phyloP scores from a whole-genome alignment of 768 basidiomycete species.

The Auricularia sp. region DNA sequence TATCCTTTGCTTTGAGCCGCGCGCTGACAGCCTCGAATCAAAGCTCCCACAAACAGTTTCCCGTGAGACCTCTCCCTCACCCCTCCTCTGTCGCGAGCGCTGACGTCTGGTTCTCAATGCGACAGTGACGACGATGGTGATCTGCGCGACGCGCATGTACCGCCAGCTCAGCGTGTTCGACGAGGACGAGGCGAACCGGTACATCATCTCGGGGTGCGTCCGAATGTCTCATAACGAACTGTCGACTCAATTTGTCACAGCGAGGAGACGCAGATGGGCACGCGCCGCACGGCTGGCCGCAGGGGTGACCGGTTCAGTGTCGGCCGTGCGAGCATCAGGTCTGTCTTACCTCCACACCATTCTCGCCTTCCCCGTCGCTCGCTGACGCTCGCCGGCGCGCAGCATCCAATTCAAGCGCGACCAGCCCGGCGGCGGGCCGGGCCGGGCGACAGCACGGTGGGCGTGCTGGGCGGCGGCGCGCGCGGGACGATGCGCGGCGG shows the following conservation, averaged over 20 bases:
- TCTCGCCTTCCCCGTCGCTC: too few relatives aligned
- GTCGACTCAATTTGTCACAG: too few relatives aligned
- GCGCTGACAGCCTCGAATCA: too few relatives aligned
- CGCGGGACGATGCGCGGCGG: too few relatives aligned
- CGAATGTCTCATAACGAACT: too few relatives aligned
- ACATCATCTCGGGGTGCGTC: conserved; percentile 29
- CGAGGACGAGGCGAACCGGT: conserved; percentile 23
- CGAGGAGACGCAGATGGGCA: conserved; percentile 17
- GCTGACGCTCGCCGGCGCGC: conserved; percentile 11
- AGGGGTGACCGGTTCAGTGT: conserved; percentile 4
- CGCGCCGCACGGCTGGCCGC: conserved; percentile 17
- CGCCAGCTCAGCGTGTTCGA: background rate
- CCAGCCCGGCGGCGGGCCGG: conserved; percentile 10
- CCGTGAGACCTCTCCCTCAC: background rate
- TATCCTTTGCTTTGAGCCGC: background rate
- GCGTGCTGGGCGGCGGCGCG: conserved; percentile 7
- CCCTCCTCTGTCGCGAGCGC: too few relatives aligned
- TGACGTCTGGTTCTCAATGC: too few relatives aligned
- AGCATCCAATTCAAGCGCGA: conserved; percentile 7
- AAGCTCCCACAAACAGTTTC: background rate
- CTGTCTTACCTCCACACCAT: too few relatives aligned
- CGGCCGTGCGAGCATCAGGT: too few relatives aligned
- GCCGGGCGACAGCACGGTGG: too few relatives aligned
- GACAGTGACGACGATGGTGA: background rate
- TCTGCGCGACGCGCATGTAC: background rate